These are phyloP conservation scores for Calcarisporium arbuscula DNA, from an alignment of 2,329 filamentous ascomycete species.

Conservation along the genomic window DNA sequence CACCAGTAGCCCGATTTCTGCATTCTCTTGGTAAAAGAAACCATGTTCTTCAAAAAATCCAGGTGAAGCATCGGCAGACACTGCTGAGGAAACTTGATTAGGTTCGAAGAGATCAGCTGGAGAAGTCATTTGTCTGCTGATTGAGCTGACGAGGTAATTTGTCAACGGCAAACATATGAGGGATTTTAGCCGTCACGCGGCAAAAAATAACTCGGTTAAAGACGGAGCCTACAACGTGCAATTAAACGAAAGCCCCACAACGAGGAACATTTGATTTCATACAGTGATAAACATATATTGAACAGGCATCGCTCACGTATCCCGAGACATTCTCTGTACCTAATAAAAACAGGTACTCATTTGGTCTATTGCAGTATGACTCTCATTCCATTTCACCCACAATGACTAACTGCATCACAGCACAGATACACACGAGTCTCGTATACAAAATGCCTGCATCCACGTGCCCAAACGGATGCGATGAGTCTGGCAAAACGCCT, in stretches of 20 bases:
- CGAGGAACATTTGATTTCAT: not conserved
- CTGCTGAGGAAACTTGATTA: not conserved
- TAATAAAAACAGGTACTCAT: not conserved
- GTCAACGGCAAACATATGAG: too few relatives aligned
- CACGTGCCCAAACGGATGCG: not conserved
- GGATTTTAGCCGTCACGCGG: too few relatives aligned
- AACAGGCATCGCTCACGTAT: not conserved
- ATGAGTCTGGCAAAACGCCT: not conserved
- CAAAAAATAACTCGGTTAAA: too few relatives aligned
- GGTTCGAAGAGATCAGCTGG: not conserved
- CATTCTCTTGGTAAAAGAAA: not conserved
- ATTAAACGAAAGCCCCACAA: too few relatives aligned
- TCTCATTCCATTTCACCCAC: too few relatives aligned
- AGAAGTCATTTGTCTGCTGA: too few relatives aligned
- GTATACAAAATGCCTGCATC: not conserved
- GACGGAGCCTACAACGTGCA: too few relatives aligned
- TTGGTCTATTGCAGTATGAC: not conserved
- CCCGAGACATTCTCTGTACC: not conserved
- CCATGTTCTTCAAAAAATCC: not conserved
- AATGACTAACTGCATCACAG: too few relatives aligned
- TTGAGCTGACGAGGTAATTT: too few relatives aligned
- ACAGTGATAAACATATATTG: not conserved
- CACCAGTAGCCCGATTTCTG: not conserved
- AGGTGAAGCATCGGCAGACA: not conserved
- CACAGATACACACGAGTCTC: too few relatives aligned